These are phyloP conservation scores for Pugionium cornutum DNA, from an alignment of 345 rosid genomes.

Conservation along the genomic window DNA sequence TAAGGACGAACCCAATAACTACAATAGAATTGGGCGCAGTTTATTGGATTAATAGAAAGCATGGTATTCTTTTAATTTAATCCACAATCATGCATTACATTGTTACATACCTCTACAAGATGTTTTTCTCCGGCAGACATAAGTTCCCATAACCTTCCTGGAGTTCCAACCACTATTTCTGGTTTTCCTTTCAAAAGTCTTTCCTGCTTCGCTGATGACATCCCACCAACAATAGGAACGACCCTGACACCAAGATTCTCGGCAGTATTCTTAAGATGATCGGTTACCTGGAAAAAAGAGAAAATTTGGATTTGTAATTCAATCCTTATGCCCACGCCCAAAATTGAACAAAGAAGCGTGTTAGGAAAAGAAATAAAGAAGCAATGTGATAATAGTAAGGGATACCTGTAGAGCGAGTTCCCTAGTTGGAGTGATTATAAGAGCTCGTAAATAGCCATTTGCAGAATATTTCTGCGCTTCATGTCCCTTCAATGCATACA, in stretches of 20 bases:
- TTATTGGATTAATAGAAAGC: too few relatives aligned
- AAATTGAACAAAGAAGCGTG: conserved; percentile 9
- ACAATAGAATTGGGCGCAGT: not conserved
- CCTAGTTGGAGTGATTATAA: conserved; percentile 90
- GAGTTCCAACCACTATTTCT: conserved; percentile 87
- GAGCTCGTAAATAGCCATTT: conserved; percentile 75
- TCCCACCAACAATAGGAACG: conserved; percentile 94
- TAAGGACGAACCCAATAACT: conserved; percentile 1
- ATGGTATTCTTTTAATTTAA: not conserved
- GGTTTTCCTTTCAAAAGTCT: conserved; percentile 84
- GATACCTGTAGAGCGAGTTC: conserved; percentile 91
- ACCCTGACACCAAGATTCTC: conserved; percentile 60
- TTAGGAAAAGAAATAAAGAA: not conserved
- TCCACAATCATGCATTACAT: conserved; percentile 28
- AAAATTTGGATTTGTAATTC: conserved; percentile 19
- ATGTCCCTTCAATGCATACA: conserved; percentile 55
- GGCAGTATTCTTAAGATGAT: conserved; percentile 78
- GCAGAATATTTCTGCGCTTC: conserved; percentile 67
- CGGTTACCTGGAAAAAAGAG: conserved; percentile 59
- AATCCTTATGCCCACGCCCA: not conserved
- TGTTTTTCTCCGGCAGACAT: conserved; percentile 91
- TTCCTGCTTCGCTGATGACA: conserved; percentile 89
- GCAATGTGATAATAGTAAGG: conserved; percentile 22
- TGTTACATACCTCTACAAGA: conserved; percentile 74
- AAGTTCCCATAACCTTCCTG: conserved; percentile 97